phyloP scores from a whole-genome alignment of 768 basidiomycete species.

The Podaxis sp. region DNA sequence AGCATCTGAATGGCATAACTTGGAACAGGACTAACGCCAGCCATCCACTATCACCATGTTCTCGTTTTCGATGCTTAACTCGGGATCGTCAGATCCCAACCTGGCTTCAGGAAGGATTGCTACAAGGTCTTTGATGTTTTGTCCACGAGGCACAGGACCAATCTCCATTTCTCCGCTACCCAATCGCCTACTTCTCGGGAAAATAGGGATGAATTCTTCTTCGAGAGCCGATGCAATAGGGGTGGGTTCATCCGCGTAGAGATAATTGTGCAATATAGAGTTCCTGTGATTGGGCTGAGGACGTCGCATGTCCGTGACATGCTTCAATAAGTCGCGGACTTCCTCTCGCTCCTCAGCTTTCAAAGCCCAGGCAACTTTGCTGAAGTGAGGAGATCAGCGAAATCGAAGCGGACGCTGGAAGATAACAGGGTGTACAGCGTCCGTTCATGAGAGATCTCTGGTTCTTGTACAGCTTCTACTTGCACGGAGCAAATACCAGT shows the following conservation, averaged over 20 bases:
- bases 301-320: constrained; percentile 3
- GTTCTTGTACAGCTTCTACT: constrained; percentile 19
- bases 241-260: constrained; percentile 10
- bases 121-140: constrained; percentile 9
- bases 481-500: constrained; percentile 18
- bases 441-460: constrained; percentile 17
- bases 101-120: constrained; percentile 8
- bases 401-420: not conserved
- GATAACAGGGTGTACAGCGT: constrained; percentile 17
- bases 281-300: constrained; percentile 18
- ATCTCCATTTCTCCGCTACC: constrained; percentile 10
- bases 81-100: constrained; percentile 25
- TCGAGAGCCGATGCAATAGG: constrained; percentile 8
- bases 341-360: not conserved
- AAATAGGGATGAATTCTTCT: constrained; percentile 31
- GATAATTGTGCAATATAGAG: constrained; percentile 20
- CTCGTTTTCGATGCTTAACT: constrained; percentile 38
- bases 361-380: constrained; percentile 1
- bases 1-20: not conserved
- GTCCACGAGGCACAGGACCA: not conserved
- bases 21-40: constrained; percentile 45
- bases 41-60: constrained; percentile 61
- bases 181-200: constrained; percentile 32
- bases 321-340: not conserved
- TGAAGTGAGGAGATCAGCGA: not conserved